Evolutionary conservation across 2,329 filamentous ascomycete species (phyloP).

Genomic region (Alternaria brassicicola): DNA sequence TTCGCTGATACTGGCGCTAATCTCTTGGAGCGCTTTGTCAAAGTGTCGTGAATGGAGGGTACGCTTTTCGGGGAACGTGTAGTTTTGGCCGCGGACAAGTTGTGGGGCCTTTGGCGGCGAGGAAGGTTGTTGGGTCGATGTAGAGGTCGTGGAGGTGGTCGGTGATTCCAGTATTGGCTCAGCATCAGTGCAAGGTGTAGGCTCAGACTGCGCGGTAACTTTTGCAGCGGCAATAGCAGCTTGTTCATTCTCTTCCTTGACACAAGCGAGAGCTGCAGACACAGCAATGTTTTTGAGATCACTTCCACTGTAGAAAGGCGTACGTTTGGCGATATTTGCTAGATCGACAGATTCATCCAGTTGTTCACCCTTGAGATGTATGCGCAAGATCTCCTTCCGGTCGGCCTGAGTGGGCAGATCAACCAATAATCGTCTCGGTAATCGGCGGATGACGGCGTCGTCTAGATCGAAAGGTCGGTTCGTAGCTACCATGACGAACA

Average conservation of each 20-base stretch:
- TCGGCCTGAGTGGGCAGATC: conserved; percentile 73
- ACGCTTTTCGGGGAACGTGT: conserved; percentile 72
- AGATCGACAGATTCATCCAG: conserved; percentile 68
- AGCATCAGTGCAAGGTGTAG: not conserved
- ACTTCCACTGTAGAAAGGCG: conserved; percentile 79
- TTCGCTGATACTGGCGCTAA: conserved; percentile 89
- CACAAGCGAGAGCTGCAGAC: conserved; percentile 77
- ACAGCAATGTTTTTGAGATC: conserved; percentile 85
- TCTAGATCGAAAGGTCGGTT: conserved; percentile 96
- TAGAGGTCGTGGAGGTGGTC: conserved; percentile 10
- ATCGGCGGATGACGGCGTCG: conserved; percentile 78
- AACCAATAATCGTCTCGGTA: conserved; percentile 74
- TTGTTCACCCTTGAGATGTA: conserved; percentile 72
- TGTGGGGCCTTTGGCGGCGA: conserved; percentile 38
- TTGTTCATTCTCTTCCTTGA: conserved; percentile 71
- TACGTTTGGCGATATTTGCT: conserved; percentile 66
- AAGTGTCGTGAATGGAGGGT: conserved; percentile 75
- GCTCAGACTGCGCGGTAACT: conserved; percentile 9
- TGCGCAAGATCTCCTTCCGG: conserved; percentile 70
- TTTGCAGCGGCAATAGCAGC: conserved; percentile 38
- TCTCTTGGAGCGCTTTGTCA: conserved; percentile 82
- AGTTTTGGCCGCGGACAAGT: conserved; percentile 45
- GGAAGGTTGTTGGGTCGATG: not conserved
- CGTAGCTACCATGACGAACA: conserved; percentile 98
- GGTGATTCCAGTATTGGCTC: not conserved